A percentile compares a stretch with the other conserved stretches of the same genome.
Conservation (phyloP, 306 rosid species). For the Begonia loranthoides region DNA sequence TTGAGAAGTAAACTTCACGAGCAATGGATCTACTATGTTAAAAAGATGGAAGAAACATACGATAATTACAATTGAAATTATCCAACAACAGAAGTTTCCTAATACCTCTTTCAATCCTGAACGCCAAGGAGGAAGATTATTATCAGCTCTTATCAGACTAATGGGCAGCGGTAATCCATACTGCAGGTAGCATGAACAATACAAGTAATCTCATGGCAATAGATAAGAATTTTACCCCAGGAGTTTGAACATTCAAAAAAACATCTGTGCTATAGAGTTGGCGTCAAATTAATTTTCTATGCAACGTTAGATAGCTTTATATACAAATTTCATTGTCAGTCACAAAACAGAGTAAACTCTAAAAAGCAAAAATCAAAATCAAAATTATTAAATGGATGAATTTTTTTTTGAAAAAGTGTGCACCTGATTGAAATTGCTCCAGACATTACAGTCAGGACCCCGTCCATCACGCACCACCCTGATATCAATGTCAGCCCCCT, state of each 20-base stretch:
- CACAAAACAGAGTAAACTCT: too few species aligned
- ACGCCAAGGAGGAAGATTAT: conserved; percentile 98
- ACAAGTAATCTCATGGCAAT: conserved; percentile 7
- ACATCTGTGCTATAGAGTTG: background rate
- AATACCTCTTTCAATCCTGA: conserved; percentile 72
- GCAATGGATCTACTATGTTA: background rate
- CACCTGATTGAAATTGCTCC: conserved; percentile 99
- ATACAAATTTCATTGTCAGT: too few species aligned
- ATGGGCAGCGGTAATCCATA: conserved; percentile 74
- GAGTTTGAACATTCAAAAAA: background rate
- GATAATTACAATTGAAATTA: too few species aligned
- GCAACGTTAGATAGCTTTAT: too few species aligned
- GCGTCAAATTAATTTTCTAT: too few species aligned
- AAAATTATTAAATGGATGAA: background rate
- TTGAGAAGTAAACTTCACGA: conserved; percentile 1
- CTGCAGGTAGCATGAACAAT: conserved; percentile 35
- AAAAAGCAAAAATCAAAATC: too few species aligned
- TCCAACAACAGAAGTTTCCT: background rate
- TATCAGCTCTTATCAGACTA: conserved; percentile 83
- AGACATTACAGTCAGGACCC: conserved; percentile 89
- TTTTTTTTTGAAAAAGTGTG: conserved; percentile 7
- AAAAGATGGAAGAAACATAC: background rate
- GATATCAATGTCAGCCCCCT: conserved; percentile 99
- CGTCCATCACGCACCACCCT: conserved; percentile 97
- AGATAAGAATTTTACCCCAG: background rate